These are phyloP conservation scores for Aspergillus thermomutatus DNA, from an alignment of 2,329 filamentous ascomycete species.

Conservation along the genomic window DNA sequence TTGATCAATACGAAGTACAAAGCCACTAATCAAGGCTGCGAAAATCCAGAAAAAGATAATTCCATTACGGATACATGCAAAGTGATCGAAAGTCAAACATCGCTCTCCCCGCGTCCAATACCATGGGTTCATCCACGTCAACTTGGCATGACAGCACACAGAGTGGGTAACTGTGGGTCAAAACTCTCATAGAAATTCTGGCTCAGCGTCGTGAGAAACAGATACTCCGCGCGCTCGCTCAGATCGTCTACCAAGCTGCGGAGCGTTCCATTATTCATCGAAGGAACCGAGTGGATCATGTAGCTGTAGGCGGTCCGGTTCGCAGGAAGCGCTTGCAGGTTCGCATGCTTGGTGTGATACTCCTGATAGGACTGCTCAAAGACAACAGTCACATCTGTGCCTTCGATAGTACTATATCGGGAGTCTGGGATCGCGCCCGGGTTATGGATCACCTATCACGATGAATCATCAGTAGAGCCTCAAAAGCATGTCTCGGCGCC, in stretches of 20 bases:
- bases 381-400: constrained; percentile 11
- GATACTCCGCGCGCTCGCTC: constrained; percentile 9
- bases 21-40: not conserved
- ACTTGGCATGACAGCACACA: constrained; percentile 7
- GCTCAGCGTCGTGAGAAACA: constrained; percentile 7
- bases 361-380: constrained; percentile 12
- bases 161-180: constrained; percentile 5
- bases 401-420: constrained; percentile 1
- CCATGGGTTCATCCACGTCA: not conserved
- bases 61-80: too few species aligned
- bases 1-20: not conserved
- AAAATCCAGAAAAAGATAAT: not conserved
- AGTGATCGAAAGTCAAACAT: too few species aligned
- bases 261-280: constrained; percentile 4
- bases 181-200: constrained; percentile 11
- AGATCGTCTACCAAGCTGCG: constrained; percentile 5
- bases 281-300: constrained; percentile 11
- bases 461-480: not conserved
- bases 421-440: constrained; percentile 13
- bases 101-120: not conserved
- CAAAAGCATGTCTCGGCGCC: not conserved
- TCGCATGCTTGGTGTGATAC: constrained; percentile 1
- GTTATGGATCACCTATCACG: constrained; percentile 13
- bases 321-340: not conserved
- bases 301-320: constrained; percentile 6